Percentiles rank a stretch among this genome's conserved stretches.
phyloP scores from a whole-genome alignment of 116 monocot genomes.

The Iris pallida region DNA sequence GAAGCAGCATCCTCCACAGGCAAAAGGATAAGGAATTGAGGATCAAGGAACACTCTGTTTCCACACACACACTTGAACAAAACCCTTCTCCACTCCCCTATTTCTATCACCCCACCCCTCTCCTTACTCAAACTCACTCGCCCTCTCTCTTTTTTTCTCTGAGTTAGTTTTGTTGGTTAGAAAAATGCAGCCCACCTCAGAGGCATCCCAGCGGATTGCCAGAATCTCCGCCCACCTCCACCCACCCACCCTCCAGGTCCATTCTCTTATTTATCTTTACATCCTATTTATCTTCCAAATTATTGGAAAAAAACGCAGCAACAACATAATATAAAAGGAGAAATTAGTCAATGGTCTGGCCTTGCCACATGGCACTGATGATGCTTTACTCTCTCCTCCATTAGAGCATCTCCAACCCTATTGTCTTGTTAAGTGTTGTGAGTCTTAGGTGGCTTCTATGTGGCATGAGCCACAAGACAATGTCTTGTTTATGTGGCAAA shows the following conservation, averaged over 20 bases:
- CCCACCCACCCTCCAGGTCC: conserved; percentile 31
- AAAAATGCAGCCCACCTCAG: conserved; percentile 22
- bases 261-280: not conserved
- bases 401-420: too few species aligned
- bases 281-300: not conserved
- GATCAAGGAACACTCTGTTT: conserved; percentile 2
- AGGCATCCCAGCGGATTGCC: conserved; percentile 42
- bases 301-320: too few species aligned
- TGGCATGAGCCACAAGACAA: too few species aligned
- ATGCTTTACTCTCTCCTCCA: too few species aligned
- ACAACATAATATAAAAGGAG: too few species aligned
- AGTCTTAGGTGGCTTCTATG: too few species aligned
- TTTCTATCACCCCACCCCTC: not conserved
- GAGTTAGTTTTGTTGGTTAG: not conserved
- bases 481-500: too few species aligned
- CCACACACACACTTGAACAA: not conserved
- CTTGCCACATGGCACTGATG: too few species aligned
- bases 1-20: not conserved
- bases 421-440: too few species aligned
- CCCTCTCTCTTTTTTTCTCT: not conserved
- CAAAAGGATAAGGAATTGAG: conserved; percentile 1
- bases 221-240: conserved; percentile 57
- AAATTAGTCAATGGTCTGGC: too few species aligned
- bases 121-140: not conserved
- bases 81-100: not conserved